Conservation (phyloP, 805 yeast genomes). For the Saccharomycopsis lassenensis region DNA sequence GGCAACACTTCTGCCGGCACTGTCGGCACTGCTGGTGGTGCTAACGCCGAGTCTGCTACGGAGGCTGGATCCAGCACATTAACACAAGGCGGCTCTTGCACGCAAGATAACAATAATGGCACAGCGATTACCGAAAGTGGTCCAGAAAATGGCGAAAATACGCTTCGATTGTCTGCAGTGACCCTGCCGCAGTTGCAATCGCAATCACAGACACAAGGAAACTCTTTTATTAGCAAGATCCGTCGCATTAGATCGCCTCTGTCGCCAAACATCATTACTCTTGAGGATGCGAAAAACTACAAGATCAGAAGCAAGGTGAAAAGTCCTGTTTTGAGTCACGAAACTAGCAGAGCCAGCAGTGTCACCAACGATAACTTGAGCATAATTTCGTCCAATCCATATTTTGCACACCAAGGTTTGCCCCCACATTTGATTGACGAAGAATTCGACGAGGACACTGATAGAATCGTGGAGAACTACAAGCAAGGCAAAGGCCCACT, state of each 20-base stretch:
- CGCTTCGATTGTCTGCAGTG: conserved; percentile 15
- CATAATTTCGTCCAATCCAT: conserved; percentile 30
- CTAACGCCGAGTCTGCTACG: conserved; percentile 9
- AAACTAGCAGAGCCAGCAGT: conserved; percentile 3
- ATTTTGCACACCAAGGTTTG: conserved; percentile 47
- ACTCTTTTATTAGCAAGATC: conserved; percentile 24
- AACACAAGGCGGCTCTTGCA: neutral
- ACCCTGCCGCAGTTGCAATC: neutral
- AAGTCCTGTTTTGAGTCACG: conserved; percentile 3
- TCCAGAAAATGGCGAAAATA: no score
- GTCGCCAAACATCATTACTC: conserved; percentile 22
- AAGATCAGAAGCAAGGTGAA: conserved; percentile 6
- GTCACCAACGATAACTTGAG: conserved; percentile 10
- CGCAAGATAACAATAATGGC: neutral
- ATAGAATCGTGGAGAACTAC: conserved; percentile 11
- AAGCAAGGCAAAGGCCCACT: conserved; percentile 22
- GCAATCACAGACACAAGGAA: conserved; percentile 10
- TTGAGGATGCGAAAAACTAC: neutral
- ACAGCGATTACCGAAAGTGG: no score
- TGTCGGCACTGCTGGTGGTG: no score
- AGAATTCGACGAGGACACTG: conserved; percentile 18
- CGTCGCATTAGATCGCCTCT: conserved; percentile 29
- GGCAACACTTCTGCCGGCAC: neutral
- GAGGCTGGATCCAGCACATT: conserved; percentile 5
- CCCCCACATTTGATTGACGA: conserved; percentile 37